Conservation (phyloP, 345 rosid genomes). For the Cardamine resedifolia region DNA sequence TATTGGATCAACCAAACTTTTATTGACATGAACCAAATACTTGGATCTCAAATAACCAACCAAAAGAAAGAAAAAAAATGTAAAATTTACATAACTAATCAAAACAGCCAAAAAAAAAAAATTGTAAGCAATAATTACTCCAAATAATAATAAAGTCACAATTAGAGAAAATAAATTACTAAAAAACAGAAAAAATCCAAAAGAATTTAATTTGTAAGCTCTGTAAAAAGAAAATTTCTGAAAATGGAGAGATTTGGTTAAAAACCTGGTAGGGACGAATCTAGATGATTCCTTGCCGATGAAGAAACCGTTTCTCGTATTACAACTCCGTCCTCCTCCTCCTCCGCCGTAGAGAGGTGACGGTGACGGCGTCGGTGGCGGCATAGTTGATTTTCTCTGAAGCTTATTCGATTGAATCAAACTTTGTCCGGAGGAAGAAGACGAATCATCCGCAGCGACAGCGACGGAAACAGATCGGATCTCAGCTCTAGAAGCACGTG, state of each 20-base stretch:
- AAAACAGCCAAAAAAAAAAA: background rate
- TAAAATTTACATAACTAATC: too few species aligned
- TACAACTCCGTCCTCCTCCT: slow-evolving; percentile 9
- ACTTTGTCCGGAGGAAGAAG: slow-evolving; percentile 32
- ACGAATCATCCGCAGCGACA: slow-evolving; percentile 28
- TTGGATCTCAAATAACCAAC: slow-evolving; percentile 1
- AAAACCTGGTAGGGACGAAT: slow-evolving; percentile 47
- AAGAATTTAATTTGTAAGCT: background rate
- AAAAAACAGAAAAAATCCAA: background rate
- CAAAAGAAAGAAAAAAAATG: background rate
- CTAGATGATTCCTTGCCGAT: slow-evolving; percentile 41
- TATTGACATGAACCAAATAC: slow-evolving; percentile 15
- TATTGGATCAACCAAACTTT: background rate
- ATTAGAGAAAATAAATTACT: background rate
- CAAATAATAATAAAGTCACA: background rate
- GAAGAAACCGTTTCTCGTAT: slow-evolving; percentile 34
- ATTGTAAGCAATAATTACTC: background rate
- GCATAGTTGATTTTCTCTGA: slow-evolving; percentile 29
- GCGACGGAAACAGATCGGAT: slow-evolving; percentile 42
- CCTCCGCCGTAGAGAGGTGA: slow-evolving; percentile 10
- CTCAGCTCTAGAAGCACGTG: slow-evolving; percentile 55
- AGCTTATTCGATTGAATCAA: slow-evolving; percentile 3
- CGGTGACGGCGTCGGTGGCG: slow-evolving; percentile 25
- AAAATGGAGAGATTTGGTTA: background rate
- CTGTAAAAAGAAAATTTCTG: background rate